Evolutionary conservation across 2,329 filamentous ascomycete genomes (phyloP).

Genomic region (Aureobasidium sp.): DNA sequence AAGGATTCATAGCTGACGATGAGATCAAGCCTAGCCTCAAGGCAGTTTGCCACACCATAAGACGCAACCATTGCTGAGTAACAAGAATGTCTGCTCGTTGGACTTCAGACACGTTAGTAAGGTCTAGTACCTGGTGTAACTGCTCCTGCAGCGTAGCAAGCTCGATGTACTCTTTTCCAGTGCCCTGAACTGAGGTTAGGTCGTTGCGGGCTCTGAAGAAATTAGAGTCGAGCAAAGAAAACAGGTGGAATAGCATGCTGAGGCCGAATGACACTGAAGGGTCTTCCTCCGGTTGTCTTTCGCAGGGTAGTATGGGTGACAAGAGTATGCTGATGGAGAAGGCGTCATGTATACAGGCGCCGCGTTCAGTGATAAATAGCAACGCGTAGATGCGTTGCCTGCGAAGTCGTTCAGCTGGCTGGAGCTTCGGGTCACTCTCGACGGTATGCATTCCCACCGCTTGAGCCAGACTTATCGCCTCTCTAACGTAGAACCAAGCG

Average conservation of each 20-base stretch:
- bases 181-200: neutral
- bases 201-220: slow-evolving; percentile 1
- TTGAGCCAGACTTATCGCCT: slow-evolving; percentile 17
- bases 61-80: slow-evolving; percentile 19
- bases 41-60: slow-evolving; percentile 19
- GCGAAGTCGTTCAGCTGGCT: slow-evolving; percentile 3
- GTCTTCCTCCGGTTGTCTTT: slow-evolving; percentile 15
- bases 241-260: slow-evolving; percentile 14
- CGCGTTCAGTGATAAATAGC: slow-evolving; percentile 18
- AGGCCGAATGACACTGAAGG: slow-evolving; percentile 14
- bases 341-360: slow-evolving; percentile 16
- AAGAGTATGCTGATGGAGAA: slow-evolving; percentile 17
- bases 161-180: neutral
- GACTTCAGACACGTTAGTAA: slow-evolving; percentile 13
- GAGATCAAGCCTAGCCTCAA: slow-evolving; percentile 16
- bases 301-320: slow-evolving; percentile 3
- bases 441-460: neutral
- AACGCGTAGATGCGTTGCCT: slow-evolving; percentile 16
- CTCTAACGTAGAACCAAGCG: slow-evolving; percentile 17
- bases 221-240: slow-evolving; percentile 16
- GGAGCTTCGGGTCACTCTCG: neutral
- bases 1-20: slow-evolving; percentile 13
- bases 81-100: slow-evolving; percentile 18
- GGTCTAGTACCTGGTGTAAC: slow-evolving; percentile 8
- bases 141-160: neutral